Conservation (phyloP, 2,329 filamentous ascomycete genomes). For the Cercospora sojina region DNA sequence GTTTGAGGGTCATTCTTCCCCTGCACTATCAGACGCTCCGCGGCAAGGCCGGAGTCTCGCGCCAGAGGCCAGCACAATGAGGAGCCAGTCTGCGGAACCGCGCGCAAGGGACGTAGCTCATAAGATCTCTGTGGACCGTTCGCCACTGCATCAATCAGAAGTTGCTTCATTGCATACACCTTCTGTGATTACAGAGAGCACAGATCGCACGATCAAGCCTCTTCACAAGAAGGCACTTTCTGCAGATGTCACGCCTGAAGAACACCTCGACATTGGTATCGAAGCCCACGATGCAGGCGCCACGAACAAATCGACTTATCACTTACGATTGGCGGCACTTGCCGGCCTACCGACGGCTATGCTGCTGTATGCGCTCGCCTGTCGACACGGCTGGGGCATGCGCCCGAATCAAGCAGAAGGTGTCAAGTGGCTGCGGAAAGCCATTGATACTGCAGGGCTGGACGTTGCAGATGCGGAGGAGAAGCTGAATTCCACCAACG, state of each 20-base stretch:
- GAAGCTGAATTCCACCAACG: conserved; percentile 18
- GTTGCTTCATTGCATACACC: conserved; percentile 23
- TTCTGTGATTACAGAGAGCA: conserved; percentile 38
- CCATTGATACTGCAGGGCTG: conserved; percentile 82
- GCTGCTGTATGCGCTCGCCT: conserved; percentile 92
- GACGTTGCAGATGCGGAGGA: conserved; percentile 65
- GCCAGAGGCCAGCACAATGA: conserved; percentile 20
- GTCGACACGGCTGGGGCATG: conserved; percentile 97
- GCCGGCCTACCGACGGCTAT: conserved; percentile 88
- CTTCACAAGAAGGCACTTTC: conserved; percentile 54
- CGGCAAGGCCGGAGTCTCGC: conserved; percentile 23
- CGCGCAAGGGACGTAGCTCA: conserved; percentile 14
- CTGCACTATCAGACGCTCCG: conserved; percentile 18
- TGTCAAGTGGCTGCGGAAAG: conserved; percentile 87
- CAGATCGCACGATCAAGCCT: conserved; percentile 47
- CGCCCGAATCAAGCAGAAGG: conserved; percentile 85
- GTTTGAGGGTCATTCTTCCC: conserved; percentile 14
- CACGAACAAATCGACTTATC: conserved; percentile 91
- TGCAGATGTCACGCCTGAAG: conserved; percentile 74
- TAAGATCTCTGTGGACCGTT: conserved; percentile 9
- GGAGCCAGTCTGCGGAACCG: conserved; percentile 37
- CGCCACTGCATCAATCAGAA: conserved; percentile 12
- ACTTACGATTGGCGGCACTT: conserved; percentile 83
- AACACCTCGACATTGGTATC: conserved; percentile 88
- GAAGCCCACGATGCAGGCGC: conserved; percentile 84